These are phyloP conservation scores for Forsythia suspensa DNA, from an alignment of 257 asterid species.

Conservation along the genomic window DNA sequence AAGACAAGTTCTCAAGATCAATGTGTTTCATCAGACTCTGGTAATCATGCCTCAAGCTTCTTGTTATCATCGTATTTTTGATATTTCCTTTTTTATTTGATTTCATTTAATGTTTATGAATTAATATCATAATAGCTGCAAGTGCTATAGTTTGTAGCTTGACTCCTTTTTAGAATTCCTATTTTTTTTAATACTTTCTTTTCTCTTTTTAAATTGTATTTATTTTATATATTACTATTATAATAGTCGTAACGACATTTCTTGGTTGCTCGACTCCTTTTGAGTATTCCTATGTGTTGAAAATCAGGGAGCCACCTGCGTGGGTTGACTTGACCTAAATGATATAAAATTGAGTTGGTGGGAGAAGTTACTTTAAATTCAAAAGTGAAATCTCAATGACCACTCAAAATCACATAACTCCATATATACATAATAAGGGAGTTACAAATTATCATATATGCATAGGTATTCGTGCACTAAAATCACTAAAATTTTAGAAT, in stretches of 20 bases:
- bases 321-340: background rate
- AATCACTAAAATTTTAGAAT: background rate
- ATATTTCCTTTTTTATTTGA: background rate
- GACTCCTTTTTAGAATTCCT: background rate
- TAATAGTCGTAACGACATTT: background rate
- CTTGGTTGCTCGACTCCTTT: background rate
- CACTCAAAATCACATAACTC: background rate
- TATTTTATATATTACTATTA: background rate
- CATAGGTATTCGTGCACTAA: background rate
- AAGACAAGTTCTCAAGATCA: constrained; percentile 64
- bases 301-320: background rate
- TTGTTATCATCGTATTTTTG: background rate
- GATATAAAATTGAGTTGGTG: background rate
- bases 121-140: background rate
- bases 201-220: background rate
- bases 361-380: background rate
- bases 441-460: background rate
- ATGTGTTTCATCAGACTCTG: constrained; percentile 67
- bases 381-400: background rate
- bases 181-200: background rate
- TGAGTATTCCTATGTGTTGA: background rate
- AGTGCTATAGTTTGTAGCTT: background rate
- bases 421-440: background rate
- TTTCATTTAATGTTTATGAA: background rate
- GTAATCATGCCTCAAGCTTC: constrained; percentile 30